Conservation (phyloP, 768 basidiomycete genomes). For the Pleurotus salmoneostramineus region DNA sequence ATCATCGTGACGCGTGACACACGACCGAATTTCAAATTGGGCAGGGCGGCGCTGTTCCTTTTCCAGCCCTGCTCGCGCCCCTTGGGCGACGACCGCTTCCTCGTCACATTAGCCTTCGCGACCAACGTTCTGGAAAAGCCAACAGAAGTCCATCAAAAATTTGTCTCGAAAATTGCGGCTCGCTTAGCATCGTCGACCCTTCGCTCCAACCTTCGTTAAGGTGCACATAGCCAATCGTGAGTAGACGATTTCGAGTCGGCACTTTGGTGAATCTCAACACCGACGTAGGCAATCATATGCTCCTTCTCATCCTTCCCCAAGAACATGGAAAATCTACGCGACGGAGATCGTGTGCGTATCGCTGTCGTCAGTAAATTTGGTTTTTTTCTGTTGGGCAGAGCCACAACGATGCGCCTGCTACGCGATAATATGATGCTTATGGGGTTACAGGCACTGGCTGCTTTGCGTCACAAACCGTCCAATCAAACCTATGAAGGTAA, state of each 20-base stretch:
- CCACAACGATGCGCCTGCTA: background rate
- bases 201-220: background rate
- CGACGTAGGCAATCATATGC: too few species aligned
- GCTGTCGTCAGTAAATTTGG: slow-evolving; percentile 28
- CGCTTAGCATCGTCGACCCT: too few species aligned
- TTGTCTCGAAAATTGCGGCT: too few species aligned
- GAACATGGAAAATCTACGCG: slow-evolving; percentile 9
- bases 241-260: background rate
- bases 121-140: background rate
- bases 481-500: slow-evolving; percentile 36
- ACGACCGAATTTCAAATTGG: slow-evolving; percentile 1
- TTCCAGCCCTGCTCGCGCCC: background rate
- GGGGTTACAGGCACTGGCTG: slow-evolving; percentile 36
- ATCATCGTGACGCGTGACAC: background rate
- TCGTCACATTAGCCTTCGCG: background rate
- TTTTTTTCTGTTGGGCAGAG: background rate
- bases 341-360: slow-evolving; percentile 34
- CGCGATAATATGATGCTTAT: background rate
- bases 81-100: background rate
- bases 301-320: too few species aligned
- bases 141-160: background rate
- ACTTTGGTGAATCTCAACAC: too few species aligned
- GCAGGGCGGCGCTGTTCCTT: background rate
- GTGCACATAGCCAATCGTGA: background rate
- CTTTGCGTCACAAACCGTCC: slow-evolving; percentile 40